A percentile compares a stretch with the other conserved stretches of the same genome.
Evolutionary conservation across 2,329 filamentous ascomycete genomes (phyloP).

Genomic region (Ambrosiella cleistominuta): DNA sequence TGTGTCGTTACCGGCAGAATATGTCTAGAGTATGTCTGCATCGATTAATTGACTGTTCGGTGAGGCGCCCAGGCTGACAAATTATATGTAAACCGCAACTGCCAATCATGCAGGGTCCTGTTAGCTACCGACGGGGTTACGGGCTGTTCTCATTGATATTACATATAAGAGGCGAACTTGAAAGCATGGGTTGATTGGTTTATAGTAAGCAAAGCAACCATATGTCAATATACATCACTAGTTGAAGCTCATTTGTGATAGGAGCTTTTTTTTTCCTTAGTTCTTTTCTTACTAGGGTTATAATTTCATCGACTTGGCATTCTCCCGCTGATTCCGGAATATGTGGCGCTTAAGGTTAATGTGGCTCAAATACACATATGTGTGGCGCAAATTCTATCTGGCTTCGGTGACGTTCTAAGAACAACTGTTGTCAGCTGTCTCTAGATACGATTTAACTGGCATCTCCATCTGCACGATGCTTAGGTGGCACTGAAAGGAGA

Average conservation of each 20-base stretch:
- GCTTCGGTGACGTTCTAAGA: neutral
- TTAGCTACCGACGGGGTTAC: neutral
- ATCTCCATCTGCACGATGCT: too few species aligned
- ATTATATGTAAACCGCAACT: neutral
- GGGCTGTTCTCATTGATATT: neutral
- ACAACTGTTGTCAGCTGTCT: neutral
- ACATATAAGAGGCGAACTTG: neutral
- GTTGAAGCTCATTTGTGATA: neutral
- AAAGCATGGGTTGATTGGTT: neutral
- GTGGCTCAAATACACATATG: neutral
- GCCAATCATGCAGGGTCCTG: neutral
- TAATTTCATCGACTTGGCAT: neutral
- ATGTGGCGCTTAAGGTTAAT: neutral
- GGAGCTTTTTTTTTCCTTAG: neutral
- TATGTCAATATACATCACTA: neutral
- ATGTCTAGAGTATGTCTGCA: too few species aligned
- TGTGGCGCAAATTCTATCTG: neutral
- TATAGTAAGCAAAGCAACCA: too few species aligned
- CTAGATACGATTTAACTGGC: too few species aligned
- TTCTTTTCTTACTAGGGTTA: neutral
- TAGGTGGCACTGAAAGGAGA: neutral
- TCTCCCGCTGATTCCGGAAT: neutral
- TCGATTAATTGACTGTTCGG: neutral
- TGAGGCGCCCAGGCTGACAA: neutral
- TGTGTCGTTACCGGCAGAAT: too few species aligned